Evolutionary conservation across 306 rosid species (phyloP).

Genomic region (Inga laurina): DNA sequence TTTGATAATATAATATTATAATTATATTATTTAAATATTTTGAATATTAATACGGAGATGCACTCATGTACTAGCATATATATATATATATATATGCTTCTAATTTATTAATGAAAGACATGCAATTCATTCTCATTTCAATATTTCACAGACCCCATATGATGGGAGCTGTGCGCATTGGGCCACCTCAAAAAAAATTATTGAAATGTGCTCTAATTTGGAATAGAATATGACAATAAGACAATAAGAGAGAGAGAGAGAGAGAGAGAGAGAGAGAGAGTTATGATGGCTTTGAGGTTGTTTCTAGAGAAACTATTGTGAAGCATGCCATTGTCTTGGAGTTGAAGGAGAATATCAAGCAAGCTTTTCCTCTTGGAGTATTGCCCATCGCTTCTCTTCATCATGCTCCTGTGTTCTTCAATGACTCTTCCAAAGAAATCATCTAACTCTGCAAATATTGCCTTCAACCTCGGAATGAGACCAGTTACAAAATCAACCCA

Average conservation of each 20-base stretch:
- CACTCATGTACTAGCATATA: too few relatives aligned
- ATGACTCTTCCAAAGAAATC: conserved; percentile 29
- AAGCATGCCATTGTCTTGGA: conserved; percentile 21
- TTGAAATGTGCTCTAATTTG: not conserved
- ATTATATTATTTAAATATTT: too few relatives aligned
- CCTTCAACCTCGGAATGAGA: conserved; percentile 1
- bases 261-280: not conserved
- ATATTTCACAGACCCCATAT: too few relatives aligned
- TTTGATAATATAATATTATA: too few relatives aligned
- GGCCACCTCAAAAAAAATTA: too few relatives aligned
- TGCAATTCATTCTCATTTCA: too few relatives aligned
- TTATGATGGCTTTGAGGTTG: conserved; percentile 32
- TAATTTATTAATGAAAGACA: too few relatives aligned
- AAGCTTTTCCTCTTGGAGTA: conserved; percentile 22
- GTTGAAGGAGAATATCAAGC: conserved; percentile 34
- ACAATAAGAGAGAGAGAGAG: too few relatives aligned
- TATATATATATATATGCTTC: too few relatives aligned
- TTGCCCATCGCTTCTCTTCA: not conserved
- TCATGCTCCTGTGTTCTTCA: conserved; percentile 11
- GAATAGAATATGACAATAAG: not conserved
- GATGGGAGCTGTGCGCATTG: too few relatives aligned
- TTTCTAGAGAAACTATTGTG: conserved; percentile 15
- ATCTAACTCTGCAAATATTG: conserved; percentile 27
- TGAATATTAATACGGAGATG: too few relatives aligned
- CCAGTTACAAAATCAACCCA: conserved; percentile 43